Evolutionary conservation across 805 yeast genomes (phyloP).

Genomic region (Hanseniaspora nectarophila): DNA sequence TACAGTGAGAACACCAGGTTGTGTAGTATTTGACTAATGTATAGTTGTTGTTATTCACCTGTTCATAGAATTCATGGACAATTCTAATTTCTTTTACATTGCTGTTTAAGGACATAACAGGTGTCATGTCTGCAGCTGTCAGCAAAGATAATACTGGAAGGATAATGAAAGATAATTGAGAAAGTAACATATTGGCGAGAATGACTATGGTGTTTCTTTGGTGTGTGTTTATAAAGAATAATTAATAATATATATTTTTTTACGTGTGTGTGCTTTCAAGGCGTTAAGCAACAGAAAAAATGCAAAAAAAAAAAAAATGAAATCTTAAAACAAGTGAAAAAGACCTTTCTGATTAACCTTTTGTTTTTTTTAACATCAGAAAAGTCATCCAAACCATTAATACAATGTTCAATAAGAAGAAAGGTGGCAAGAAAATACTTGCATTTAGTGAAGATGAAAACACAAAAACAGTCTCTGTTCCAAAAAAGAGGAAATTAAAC

Average conservation of each 20-base stretch:
- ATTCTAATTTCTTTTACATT: conserved; percentile 11
- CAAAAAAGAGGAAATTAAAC: background rate
- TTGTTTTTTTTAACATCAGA: too few relatives aligned
- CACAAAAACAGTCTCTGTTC: background rate
- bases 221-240: too few relatives aligned
- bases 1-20: conserved; percentile 64
- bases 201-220: too few relatives aligned
- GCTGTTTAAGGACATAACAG: background rate
- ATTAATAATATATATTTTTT: too few relatives aligned
- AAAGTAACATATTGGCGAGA: background rate
- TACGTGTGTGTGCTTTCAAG: too few relatives aligned
- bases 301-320: too few relatives aligned
- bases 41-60: conserved; percentile 22
- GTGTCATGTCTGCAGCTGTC: background rate
- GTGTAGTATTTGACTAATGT: conserved; percentile 38
- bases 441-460: background rate
- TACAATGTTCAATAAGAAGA: conserved; percentile 11
- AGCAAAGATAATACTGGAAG: background rate
- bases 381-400: background rate
- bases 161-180: background rate
- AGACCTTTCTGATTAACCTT: too few relatives aligned
- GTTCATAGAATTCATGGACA: conserved; percentile 23
- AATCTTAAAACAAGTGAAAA: too few relatives aligned
- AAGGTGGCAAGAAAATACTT: background rate
- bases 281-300: too few relatives aligned